Conservation (phyloP, 805 yeast genomes). For the Candida adriatica region DNA sequence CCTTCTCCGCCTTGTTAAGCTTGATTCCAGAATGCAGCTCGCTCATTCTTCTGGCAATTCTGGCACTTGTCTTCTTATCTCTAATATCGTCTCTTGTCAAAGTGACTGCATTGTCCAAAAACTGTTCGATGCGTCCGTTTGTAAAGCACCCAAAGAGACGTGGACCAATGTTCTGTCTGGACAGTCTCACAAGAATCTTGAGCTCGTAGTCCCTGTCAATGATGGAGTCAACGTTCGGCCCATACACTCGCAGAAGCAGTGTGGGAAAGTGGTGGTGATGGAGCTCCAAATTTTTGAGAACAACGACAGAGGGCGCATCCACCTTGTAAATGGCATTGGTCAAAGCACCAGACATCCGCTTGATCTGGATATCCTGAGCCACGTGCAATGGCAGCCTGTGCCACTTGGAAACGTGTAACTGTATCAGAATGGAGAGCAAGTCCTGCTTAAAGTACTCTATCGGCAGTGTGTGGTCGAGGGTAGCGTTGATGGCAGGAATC, state of each 20-base stretch:
- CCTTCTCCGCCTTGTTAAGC: constrained; percentile 48
- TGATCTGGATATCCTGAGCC: constrained; percentile 41
- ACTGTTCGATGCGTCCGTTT: constrained; percentile 94
- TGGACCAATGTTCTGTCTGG: constrained; percentile 81
- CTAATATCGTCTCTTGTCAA: constrained; percentile 68
- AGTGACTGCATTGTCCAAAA: constrained; percentile 74
- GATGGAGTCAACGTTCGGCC: constrained; percentile 76
- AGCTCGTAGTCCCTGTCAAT: constrained; percentile 85
- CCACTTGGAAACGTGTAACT: constrained; percentile 76
- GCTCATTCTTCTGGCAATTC: constrained; percentile 94
- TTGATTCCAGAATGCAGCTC: constrained; percentile 81
- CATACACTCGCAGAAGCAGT: constrained; percentile 76
- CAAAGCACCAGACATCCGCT: constrained; percentile 84
- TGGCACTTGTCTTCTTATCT: constrained; percentile 66
- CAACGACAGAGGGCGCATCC: constrained; percentile 41
- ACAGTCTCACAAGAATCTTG: constrained; percentile 61
- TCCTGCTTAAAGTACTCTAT: constrained; percentile 81
- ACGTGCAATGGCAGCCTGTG: constrained; percentile 32
- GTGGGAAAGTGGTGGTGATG: constrained; percentile 43
- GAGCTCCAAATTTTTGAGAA: constrained; percentile 26
- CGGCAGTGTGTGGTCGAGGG: constrained; percentile 73
- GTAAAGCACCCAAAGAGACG: constrained; percentile 79
- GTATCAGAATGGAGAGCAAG: constrained; percentile 54
- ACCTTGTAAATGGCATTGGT: constrained; percentile 85
- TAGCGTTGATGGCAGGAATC: constrained; percentile 46